Percentiles rank a stretch among this genome's conserved stretches.
Conservation (phyloP, 176 grass and related monocot genomes). For the Saccharum officinarum region DNA sequence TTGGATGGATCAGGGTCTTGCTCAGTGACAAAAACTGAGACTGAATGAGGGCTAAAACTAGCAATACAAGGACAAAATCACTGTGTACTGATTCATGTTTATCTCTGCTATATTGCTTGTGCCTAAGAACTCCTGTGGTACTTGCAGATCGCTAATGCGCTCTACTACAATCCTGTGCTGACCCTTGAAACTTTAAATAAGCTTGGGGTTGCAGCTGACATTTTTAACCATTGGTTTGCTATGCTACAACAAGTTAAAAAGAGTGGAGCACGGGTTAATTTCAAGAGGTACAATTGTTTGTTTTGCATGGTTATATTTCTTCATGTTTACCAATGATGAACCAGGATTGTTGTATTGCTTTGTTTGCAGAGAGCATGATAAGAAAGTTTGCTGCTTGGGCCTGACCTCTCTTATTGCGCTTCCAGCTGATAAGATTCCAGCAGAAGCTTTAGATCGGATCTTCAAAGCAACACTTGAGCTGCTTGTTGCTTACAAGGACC, state of each 20-base stretch:
- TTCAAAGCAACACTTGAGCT: constrained; percentile 82
- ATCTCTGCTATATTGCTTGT: constrained; percentile 16
- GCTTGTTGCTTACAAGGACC: constrained; percentile 74
- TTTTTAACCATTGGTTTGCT: constrained; percentile 84
- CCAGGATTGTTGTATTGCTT: constrained; percentile 30
- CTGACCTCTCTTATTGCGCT: constrained; percentile 80
- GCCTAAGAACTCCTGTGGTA: constrained; percentile 24
- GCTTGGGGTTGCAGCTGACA: constrained; percentile 63
- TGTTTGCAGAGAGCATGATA: constrained; percentile 77
- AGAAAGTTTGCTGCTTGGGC: constrained; percentile 85
- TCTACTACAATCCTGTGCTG: constrained; percentile 78
- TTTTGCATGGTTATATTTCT: background rate
- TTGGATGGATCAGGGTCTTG: background rate
- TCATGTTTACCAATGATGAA: background rate
- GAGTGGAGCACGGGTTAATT: constrained; percentile 68
- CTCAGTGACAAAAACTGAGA: background rate
- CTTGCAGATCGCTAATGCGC: constrained; percentile 78
- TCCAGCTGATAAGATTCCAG: constrained; percentile 66
- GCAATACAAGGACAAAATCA: background rate
- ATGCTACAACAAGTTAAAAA: constrained; percentile 84
- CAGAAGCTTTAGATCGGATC: constrained; percentile 66
- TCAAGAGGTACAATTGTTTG: constrained; percentile 61
- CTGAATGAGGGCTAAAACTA: background rate
- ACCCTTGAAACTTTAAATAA: constrained; percentile 73
- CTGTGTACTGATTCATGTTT: background rate